Evolutionary conservation across 192 early-diverging fungal genomes (phyloP).

Genomic region (Allomyces javanicus): DNA sequence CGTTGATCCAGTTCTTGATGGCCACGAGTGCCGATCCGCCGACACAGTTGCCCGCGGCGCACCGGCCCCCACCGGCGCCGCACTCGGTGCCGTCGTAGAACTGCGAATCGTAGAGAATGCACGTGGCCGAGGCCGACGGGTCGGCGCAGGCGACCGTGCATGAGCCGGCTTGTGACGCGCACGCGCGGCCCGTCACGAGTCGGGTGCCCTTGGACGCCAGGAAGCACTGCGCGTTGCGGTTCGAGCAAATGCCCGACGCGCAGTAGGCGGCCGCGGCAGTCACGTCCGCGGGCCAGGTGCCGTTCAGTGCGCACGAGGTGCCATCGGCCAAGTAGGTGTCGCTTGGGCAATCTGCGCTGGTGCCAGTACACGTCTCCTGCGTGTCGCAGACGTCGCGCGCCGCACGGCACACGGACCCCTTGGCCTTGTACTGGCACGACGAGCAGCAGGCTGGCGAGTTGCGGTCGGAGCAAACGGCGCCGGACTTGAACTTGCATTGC

Average conservation of each 20-base stretch:
- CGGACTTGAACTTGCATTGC: constrained; percentile 58
- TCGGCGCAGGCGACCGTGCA: background rate
- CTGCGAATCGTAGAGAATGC: background rate
- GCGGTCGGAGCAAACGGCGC: constrained; percentile 36
- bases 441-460: constrained; percentile 36
- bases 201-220: background rate
- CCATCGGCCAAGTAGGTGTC: constrained; percentile 48
- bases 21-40: background rate
- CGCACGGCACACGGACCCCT: constrained; percentile 46
- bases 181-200: background rate
- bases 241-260: background rate
- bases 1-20: background rate
- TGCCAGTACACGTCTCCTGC: constrained; percentile 55
- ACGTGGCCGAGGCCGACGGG: background rate
- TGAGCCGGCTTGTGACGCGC: background rate
- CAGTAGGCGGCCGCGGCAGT: background rate
- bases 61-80: background rate
- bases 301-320: constrained; percentile 22
- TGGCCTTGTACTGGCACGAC: constrained; percentile 37
- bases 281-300: background rate
- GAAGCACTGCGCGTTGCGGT: background rate
- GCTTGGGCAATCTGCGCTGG: constrained; percentile 41
- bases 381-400: constrained; percentile 61
- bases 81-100: background rate
- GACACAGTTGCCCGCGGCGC: background rate